Conservation (phyloP, 257 asterid genomes). For the Craterostigma plantagineum region DNA sequence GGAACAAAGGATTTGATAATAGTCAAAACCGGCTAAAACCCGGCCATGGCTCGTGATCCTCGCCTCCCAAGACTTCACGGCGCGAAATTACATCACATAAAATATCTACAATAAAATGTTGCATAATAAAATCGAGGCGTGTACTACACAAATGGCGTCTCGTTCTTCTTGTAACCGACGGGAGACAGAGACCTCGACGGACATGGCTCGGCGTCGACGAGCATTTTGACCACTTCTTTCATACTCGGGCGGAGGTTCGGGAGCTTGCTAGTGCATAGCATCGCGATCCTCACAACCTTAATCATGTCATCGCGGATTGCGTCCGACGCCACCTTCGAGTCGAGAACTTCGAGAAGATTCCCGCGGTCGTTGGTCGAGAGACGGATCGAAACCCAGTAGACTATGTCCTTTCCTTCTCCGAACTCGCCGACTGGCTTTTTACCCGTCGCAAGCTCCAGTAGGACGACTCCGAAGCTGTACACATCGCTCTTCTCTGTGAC, state of each 20-base stretch:
- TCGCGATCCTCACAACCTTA: slow-evolving; percentile 57
- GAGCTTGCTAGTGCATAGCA: slow-evolving; percentile 71
- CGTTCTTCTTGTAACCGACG: background rate
- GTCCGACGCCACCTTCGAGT: slow-evolving; percentile 31
- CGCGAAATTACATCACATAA: no score
- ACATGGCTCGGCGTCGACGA: slow-evolving; percentile 74
- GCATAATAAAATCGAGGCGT: background rate
- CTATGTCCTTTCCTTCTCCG: slow-evolving; percentile 86
- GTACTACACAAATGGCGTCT: background rate
- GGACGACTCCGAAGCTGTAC: slow-evolving; percentile 82
- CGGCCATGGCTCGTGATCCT: no score
- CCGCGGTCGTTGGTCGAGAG: slow-evolving; percentile 20
- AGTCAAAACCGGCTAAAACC: no score
- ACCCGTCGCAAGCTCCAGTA: slow-evolving; percentile 69
- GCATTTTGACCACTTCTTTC: slow-evolving; percentile 84
- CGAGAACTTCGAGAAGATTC: slow-evolving; percentile 36
- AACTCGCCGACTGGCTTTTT: slow-evolving; percentile 48
- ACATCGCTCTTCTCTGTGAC: slow-evolving; percentile 71
- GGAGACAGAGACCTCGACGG: slow-evolving; percentile 22
- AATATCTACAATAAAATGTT: no score
- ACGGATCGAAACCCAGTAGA: slow-evolving; percentile 64
- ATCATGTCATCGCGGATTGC: slow-evolving; percentile 47
- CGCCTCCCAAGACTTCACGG: no score
- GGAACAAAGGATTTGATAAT: no score
- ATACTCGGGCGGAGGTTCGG: slow-evolving; percentile 74